These are phyloP conservation scores for Paralagenidium karlingii DNA, from an alignment of 352 stramenopile genomes.

Conservation along the genomic window DNA sequence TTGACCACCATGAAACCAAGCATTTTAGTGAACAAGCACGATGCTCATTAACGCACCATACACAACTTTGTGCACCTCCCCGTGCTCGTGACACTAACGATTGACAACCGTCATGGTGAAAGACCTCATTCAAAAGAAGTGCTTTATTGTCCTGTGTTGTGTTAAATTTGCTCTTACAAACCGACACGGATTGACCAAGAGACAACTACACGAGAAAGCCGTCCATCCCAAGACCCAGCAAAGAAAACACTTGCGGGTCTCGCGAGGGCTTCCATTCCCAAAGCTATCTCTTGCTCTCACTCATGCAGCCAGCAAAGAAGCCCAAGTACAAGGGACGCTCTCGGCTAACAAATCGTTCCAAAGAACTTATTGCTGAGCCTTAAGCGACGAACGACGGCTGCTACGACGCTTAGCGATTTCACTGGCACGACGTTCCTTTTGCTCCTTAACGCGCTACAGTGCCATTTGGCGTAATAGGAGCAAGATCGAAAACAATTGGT, in stretches of 20 bases:
- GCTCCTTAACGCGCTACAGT: conserved; percentile 96
- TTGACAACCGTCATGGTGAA: no score
- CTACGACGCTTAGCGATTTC: conserved; percentile 97
- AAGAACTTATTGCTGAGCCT: conserved; percentile 45
- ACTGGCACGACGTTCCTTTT: conserved; percentile 95
- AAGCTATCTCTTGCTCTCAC: no score
- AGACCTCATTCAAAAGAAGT: no score
- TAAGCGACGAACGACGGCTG: conserved; percentile 91
- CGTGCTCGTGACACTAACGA: no score
- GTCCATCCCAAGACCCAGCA: background rate
- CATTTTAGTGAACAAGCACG: no score
- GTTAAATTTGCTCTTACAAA: no score
- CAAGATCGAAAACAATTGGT: conserved; percentile 28
- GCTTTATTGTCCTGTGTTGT: no score
- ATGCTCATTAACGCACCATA: no score
- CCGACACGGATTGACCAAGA: no score
- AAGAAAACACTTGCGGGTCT: background rate
- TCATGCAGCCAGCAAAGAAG: background rate
- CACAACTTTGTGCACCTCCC: no score
- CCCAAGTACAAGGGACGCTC: background rate
- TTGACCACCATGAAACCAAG: no score
- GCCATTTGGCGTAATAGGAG: conserved; percentile 89
- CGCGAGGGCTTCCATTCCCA: background rate
- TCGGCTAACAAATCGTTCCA: background rate
- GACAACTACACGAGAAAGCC: background rate